Evolutionary conservation across 257 asterid species (phyloP).

Genomic region (Eustoma russellianum): DNA sequence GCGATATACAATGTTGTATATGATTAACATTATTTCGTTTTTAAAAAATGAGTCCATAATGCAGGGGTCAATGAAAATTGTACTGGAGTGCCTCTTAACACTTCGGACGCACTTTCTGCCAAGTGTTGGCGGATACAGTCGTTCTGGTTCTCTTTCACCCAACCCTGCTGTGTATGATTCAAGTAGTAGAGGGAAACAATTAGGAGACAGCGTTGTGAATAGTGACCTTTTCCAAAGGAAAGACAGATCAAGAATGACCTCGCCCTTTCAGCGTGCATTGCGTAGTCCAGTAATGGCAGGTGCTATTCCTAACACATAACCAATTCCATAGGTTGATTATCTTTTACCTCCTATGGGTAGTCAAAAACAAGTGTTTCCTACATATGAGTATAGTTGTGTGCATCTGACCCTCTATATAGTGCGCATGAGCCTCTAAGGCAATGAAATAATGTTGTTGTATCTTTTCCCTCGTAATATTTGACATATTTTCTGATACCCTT

Average conservation of each 20-base stretch:
- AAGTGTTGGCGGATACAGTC: conserved; percentile 23
- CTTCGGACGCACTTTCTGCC: conserved; percentile 46
- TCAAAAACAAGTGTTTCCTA: too few species aligned
- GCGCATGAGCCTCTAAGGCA: too few species aligned
- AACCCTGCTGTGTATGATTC: conserved; percentile 18
- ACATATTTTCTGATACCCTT: too few species aligned
- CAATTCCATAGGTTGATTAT: too few species aligned
- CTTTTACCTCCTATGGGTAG: background rate
- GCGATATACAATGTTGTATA: background rate
- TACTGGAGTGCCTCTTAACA: conserved; percentile 64
- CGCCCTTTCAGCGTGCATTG: conserved; percentile 39
- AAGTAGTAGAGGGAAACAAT: conserved; percentile 32
- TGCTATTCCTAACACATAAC: conserved; percentile 7
- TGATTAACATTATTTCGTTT: background rate
- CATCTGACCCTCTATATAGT: too few species aligned
- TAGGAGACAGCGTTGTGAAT: conserved; percentile 31
- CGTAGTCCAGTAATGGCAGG: conserved; percentile 52
- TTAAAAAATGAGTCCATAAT: background rate
- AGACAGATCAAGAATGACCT: conserved; percentile 22
- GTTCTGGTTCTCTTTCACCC: conserved; percentile 6
- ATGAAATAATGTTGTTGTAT: too few species aligned
- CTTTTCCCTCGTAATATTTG: too few species aligned
- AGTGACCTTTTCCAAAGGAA: conserved; percentile 26
- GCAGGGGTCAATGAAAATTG: conserved; percentile 75
- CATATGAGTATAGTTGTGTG: too few species aligned